These are phyloP conservation scores for Lolium perenne DNA, from an alignment of 176 grass and related monocot genomes.

Conservation along the genomic window DNA sequence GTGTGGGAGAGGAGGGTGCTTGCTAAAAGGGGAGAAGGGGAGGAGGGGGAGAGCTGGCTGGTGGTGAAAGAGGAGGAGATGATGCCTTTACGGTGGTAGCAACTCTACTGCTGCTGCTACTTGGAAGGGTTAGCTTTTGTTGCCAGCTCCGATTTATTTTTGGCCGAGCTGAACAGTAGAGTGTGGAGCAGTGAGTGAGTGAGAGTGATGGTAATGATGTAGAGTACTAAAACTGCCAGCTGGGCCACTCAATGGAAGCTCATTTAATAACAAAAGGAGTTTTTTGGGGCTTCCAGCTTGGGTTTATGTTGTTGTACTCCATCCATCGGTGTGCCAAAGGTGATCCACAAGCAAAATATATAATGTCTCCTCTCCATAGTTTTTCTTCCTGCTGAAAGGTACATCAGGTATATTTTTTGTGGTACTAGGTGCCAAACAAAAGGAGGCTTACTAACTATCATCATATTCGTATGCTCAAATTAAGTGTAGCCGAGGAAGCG, in stretches of 20 bases:
- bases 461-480: not conserved
- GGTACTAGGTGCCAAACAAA: not conserved
- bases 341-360: not conserved
- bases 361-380: not conserved
- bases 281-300: conserved; percentile 43
- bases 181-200: not conserved
- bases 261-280: conserved; percentile 42
- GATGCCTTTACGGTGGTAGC: conserved; percentile 1
- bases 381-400: not conserved
- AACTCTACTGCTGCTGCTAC: not conserved
- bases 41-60: not conserved
- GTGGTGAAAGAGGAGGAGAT: not conserved
- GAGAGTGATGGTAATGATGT: not conserved
- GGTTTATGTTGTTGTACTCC: not conserved
- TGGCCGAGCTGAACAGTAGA: not conserved
- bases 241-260: not conserved
- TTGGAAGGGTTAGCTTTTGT: not conserved
- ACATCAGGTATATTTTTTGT: not conserved
- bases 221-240: not conserved
- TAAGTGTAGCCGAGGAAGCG: not conserved
- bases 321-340: not conserved
- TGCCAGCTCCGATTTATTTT: conserved; percentile 1
- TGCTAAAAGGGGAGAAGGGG: not conserved
- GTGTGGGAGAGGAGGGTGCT: not conserved
- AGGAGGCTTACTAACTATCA: not conserved